A percentile compares a stretch with the other conserved stretches of the same genome.
Evolutionary conservation across 495 filamentous ascomycete species (phyloP).

Genomic region (Penicillium crystallinum): DNA sequence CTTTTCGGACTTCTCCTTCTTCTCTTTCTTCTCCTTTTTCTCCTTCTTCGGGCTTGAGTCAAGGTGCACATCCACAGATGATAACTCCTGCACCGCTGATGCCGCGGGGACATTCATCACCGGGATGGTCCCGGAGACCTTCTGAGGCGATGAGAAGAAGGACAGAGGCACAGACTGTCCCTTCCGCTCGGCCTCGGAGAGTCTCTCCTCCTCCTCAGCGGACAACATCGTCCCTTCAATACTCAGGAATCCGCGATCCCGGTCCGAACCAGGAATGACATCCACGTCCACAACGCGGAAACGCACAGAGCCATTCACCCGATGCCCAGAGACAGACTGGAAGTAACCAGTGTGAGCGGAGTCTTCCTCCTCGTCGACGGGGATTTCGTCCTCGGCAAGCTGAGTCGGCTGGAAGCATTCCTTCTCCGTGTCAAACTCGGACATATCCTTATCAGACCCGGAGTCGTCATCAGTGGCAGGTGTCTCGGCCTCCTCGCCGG

Average conservation of each 20-base stretch:
- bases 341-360: constrained; percentile 50
- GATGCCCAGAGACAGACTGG: constrained; percentile 56
- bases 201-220: constrained; percentile 38
- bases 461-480: constrained; percentile 31
- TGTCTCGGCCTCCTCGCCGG: constrained; percentile 32
- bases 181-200: constrained; percentile 35
- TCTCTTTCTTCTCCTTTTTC: constrained; percentile 18
- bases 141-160: constrained; percentile 11
- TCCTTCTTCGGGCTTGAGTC: constrained; percentile 13
- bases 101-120: constrained; percentile 14
- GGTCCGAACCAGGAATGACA: constrained; percentile 49
- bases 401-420: constrained; percentile 39
- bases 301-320: constrained; percentile 52
- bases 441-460: constrained; percentile 10
- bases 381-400: constrained; percentile 30
- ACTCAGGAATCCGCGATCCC: constrained; percentile 57
- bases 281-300: constrained; percentile 65
- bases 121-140: constrained; percentile 14
- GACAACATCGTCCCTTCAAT: constrained; percentile 66
- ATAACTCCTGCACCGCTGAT: constrained; percentile 11
- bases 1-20: constrained; percentile 22
- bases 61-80: constrained; percentile 14
- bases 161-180: constrained; percentile 23
- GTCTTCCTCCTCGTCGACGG: constrained; percentile 31
- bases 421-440: constrained; percentile 36